phyloP scores from a whole-genome alignment of 208 protist species.

The Leishmania braziliensis region DNA sequence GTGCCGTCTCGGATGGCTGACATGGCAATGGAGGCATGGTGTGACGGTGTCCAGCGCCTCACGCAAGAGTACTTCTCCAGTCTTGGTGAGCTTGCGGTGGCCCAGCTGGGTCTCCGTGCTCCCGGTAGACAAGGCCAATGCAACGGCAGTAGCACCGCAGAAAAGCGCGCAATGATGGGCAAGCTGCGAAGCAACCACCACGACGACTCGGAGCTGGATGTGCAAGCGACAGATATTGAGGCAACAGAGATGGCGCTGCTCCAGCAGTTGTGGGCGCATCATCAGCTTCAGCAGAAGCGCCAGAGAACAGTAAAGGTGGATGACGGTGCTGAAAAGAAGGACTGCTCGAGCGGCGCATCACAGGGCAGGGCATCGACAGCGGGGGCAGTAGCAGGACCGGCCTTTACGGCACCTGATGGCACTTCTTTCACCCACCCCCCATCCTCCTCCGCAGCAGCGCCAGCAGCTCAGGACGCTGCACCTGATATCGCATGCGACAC shows the following conservation, averaged over 20 bases:
- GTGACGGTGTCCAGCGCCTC: conserved; percentile 1
- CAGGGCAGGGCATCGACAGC: not conserved
- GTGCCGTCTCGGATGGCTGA: not conserved
- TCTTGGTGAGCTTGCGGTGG: conserved; percentile 8
- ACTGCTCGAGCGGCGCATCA: not conserved
- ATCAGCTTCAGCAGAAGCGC: not conserved
- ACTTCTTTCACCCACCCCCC: not conserved
- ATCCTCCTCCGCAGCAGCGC: not conserved
- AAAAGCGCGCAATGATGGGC: not conserved
- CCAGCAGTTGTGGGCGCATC: conserved; percentile 14
- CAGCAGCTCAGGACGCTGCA: conserved; percentile 2
- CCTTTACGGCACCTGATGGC: not conserved
- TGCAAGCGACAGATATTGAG: conserved; percentile 10
- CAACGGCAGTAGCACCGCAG: not conserved
- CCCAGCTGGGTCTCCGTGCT: not conserved
- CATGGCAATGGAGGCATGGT: conserved; percentile 9
- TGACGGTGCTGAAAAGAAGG: not conserved
- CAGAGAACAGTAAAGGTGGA: not conserved
- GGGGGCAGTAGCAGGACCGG: not conserved
- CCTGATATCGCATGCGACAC: not conserved
- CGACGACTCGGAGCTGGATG: conserved; percentile 20
- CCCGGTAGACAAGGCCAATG: not conserved
- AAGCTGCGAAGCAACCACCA: conserved; percentile 1
- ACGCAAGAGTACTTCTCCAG: conserved; percentile 14
- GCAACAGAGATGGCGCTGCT: conserved; percentile 10